phyloP scores from a whole-genome alignment of 1,139 yeast genomes.

The Geotrichum histeridarum region DNA sequence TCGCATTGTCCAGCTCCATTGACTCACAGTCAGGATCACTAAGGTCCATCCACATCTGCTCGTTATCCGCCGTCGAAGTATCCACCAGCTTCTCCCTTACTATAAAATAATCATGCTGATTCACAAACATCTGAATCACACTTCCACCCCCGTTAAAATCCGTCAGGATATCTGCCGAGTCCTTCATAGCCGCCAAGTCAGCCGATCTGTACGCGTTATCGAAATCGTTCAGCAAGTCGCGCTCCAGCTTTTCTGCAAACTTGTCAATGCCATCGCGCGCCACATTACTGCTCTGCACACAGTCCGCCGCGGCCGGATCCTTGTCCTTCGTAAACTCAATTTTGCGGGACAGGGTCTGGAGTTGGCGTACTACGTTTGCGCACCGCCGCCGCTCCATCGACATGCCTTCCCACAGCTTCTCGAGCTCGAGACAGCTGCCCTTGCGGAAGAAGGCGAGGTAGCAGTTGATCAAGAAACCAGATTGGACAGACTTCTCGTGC shows the following conservation, averaged over 20 bases:
- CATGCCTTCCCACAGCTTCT: slow-evolving; percentile 35
- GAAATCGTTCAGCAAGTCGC: slow-evolving; percentile 42
- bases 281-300: slow-evolving; percentile 43
- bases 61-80: slow-evolving; percentile 36
- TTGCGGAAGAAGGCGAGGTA: slow-evolving; percentile 67
- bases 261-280: slow-evolving; percentile 54
- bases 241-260: slow-evolving; percentile 74
- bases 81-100: slow-evolving; percentile 45
- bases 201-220: slow-evolving; percentile 46
- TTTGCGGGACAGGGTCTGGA: slow-evolving; percentile 60
- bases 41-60: slow-evolving; percentile 45
- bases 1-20: slow-evolving; percentile 39
- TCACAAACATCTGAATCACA: slow-evolving; percentile 77
- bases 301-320: slow-evolving; percentile 11
- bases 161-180: slow-evolving; percentile 69
- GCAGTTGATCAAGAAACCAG: slow-evolving; percentile 69
- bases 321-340: slow-evolving; percentile 24
- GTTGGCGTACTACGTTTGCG: slow-evolving; percentile 62
- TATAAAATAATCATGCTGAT: slow-evolving; percentile 68
- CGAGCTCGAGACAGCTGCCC: slow-evolving; percentile 55
- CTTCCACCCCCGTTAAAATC: slow-evolving; percentile 82
- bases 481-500: slow-evolving; percentile 67
- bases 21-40: slow-evolving; percentile 44
- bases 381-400: slow-evolving; percentile 55
- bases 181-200: slow-evolving; percentile 65